Base-by-base conservation (phyloP, 1,284 basidiomycete species). In the Cutaneotrichosporon cavernicola region DNA sequence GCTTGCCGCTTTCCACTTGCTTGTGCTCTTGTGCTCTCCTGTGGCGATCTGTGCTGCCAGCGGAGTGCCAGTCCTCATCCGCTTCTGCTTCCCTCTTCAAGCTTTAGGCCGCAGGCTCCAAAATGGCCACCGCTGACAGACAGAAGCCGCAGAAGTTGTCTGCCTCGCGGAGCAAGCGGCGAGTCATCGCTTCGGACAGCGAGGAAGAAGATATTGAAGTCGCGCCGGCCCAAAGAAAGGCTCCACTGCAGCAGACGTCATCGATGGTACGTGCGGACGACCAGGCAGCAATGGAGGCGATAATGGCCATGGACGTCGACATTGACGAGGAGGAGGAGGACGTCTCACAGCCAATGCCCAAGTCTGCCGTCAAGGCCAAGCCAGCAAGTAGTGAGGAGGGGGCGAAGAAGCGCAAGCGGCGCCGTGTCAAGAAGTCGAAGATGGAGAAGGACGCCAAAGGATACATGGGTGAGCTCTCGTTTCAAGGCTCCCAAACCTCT, bases 261-360 rank as follows among this genome's bases (percentile, higher is more conserved):
- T 75, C 73, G 3, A 72, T 72, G 72, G 69, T 72, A 0, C 64
- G 73, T 11, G 71, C 67, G 9, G 73, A 73, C 22, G 78, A 79
- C 57, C 63, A 68, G 52, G 74, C 73, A n/a, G 78, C 76, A 0
- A 75, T 79, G 73, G 76, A 74, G 62, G 78, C 76, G 11, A 78
- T 79, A 73, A 74, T 77, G 73, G 69, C 64, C 6, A 78, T 77
- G 76, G 74, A 73, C 56, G 62, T 65, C 38, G 66, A 72, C 30
- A 58, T 52, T 22, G 59, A 62, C 7, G 64, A 62, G 9, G 64
- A 58, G 16, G 56, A 56, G 10, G 58, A 26, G 1, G 26, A 60
- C 22, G 40, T 31, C n/a, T 13, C 53, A 9, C 32, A 31, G 16
- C 18, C 8, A 7, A 21, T 11, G 21, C 5, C 53, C 2, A 18